Evolutionary conservation across 2,329 filamentous ascomycete genomes (phyloP).

Genomic region (Herpotrichia juniperi): DNA sequence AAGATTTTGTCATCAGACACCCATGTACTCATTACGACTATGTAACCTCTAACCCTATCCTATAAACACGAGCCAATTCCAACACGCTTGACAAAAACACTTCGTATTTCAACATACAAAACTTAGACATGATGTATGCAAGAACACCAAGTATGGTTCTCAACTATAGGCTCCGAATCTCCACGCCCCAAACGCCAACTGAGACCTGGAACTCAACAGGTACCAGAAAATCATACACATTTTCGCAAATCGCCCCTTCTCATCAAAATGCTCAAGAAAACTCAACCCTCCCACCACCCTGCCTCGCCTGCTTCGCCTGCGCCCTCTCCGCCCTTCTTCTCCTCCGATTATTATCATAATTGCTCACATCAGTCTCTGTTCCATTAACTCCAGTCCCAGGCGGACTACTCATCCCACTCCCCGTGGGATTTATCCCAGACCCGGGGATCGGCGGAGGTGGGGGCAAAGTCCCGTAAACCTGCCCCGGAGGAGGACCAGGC

Average conservation of each 20-base stretch:
- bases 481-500: conserved; percentile 9
- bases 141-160: not conserved
- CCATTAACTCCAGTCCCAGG: conserved; percentile 41
- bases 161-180: not conserved
- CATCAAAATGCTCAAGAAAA: conserved; percentile 38
- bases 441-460: conserved; percentile 44
- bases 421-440: conserved; percentile 14
- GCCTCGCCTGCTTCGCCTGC: conserved; percentile 42
- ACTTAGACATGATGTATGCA: conserved; percentile 2
- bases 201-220: conserved; percentile 2
- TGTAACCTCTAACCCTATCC: too few species aligned
- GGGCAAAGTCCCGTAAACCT: conserved; percentile 25
- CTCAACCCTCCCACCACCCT: conserved; percentile 47
- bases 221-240: not conserved
- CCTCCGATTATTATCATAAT: conserved; percentile 47
- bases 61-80: too few species aligned
- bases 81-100: too few species aligned
- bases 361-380: conserved; percentile 47
- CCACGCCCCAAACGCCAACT: not conserved
- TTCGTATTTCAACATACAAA: too few species aligned
- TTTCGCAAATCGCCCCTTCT: not conserved
- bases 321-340: conserved; percentile 47
- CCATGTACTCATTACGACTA: too few species aligned
- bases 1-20: too few species aligned
- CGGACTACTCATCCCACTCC: conserved; percentile 44